Evolutionary conservation across 2,329 filamentous ascomycete species (phyloP), one percentile per base, ranked within the genome.

Genomic region (Paramyrothecium roridum): DNA sequence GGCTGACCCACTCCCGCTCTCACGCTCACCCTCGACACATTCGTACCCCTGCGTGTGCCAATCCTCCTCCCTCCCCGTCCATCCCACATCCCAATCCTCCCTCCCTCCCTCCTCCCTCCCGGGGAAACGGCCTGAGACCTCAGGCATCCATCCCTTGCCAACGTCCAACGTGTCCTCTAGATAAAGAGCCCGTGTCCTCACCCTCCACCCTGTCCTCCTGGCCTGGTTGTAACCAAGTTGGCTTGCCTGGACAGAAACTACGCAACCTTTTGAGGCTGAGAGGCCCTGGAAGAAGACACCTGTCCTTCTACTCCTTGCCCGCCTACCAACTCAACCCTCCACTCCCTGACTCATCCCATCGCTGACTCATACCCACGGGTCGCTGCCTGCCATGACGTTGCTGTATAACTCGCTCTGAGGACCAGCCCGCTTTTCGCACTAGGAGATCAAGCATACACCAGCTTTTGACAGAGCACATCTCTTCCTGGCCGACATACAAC

Each of bases 131-230:
- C 12, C n/a, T 55, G 49, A 2, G 66, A 30, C 69, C 69, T 71
- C 64, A 71, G 69, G 69, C 68, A 62, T 1, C 47, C 33, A 34
- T 26, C 8, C 59, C 56, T 51, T 47, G 11, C 16, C 53, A 63
- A 63, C 49, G 52, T 53, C 65, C 61, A 61, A 69, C 67, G 67
- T 69, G 67, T 65, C 67, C 67, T 69, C 59, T 61, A 65, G 63
- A 73, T 73, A 73, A 73, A 72, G 65, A 69, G 59, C 26, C 26
- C 26, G 53, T 56, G 61, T 60, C 55, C 52, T 65, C 60, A 61
- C 60, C 64, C 53, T 61, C 58, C 45, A 47, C 60, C 46, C 53
- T 53, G 34, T 67, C 52, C 62, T 56, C 50, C n/a, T 47, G 53
- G 52, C 54, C 56, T 62, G 56, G 57, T 60, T 56, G 50, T 57